Conservation (phyloP, 2,329 filamentous ascomycete species). For the Xenoacremonium recifei region DNA sequence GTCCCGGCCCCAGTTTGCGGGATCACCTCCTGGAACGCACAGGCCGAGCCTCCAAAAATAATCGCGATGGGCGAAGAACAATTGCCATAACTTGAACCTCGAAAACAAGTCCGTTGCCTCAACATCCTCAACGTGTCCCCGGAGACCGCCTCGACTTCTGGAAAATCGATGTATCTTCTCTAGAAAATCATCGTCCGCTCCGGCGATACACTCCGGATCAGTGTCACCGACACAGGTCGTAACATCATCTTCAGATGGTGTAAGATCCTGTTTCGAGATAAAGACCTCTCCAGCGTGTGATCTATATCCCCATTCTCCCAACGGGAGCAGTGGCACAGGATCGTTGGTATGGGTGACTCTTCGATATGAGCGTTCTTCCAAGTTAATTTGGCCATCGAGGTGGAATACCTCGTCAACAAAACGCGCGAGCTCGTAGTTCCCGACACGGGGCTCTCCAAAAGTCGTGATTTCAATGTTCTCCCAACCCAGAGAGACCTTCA, state of each 20-base stretch:
- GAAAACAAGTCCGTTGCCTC: slow-evolving; percentile 50
- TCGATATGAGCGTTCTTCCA: slow-evolving; percentile 54
- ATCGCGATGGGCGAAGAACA: slow-evolving; percentile 91
- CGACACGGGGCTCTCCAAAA: slow-evolving; percentile 80
- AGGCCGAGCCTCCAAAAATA: slow-evolving; percentile 95
- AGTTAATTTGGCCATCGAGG: slow-evolving; percentile 32
- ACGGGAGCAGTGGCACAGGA: slow-evolving; percentile 83
- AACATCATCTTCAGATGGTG: slow-evolving; percentile 69
- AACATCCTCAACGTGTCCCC: slow-evolving; percentile 22
- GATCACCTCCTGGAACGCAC: slow-evolving; percentile 79
- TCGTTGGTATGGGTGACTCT: slow-evolving; percentile 85
- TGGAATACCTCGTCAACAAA: slow-evolving; percentile 56
- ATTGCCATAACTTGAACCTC: slow-evolving; percentile 78
- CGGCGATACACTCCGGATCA: slow-evolving; percentile 71
- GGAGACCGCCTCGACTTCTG: no score
- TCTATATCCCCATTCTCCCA: slow-evolving; percentile 83
- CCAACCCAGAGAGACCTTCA: slow-evolving; percentile 71
- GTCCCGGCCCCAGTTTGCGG: slow-evolving; percentile 62
- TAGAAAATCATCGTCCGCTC: slow-evolving; percentile 43
- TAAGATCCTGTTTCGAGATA: slow-evolving; percentile 70
- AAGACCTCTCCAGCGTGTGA: slow-evolving; percentile 87
- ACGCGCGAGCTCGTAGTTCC: slow-evolving; percentile 54
- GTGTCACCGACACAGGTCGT: slow-evolving; percentile 67
- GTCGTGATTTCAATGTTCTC: slow-evolving; percentile 76
- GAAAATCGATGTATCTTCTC: slow-evolving; percentile 24